Conservation (phyloP, 2,329 filamentous ascomycete genomes). For the Didymella exigua region DNA sequence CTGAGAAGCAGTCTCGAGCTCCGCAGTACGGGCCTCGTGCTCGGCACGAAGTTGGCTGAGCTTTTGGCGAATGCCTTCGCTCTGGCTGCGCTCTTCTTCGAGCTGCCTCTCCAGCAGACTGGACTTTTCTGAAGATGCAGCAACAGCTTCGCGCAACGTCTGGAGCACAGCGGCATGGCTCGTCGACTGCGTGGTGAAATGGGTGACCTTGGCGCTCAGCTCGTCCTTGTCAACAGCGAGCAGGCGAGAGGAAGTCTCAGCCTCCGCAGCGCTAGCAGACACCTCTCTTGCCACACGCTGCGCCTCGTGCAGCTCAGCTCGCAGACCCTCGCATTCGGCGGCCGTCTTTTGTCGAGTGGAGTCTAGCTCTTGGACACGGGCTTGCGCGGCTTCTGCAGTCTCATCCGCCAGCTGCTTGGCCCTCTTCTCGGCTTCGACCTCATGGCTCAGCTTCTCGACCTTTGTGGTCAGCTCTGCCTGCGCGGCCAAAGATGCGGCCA, state of each 20-base stretch:
- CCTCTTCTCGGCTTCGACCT: conserved; percentile 80
- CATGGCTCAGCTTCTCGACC: conserved; percentile 69
- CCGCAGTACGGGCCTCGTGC: conserved; percentile 77
- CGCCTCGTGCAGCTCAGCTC: conserved; percentile 80
- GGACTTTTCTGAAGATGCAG: conserved; percentile 78
- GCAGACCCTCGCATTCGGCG: conserved; percentile 82
- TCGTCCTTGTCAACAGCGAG: conserved; percentile 87
- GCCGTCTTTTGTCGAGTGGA: conserved; percentile 81
- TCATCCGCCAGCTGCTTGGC: conserved; percentile 87
- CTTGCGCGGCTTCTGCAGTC: conserved; percentile 79
- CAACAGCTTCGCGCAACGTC: conserved; percentile 77
- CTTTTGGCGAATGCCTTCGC: conserved; percentile 77
- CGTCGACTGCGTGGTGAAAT: conserved; percentile 68
- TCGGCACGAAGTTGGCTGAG: conserved; percentile 78
- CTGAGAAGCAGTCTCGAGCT: conserved; percentile 75
- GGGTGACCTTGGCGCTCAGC: conserved; percentile 70
- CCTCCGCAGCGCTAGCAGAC: conserved; percentile 76
- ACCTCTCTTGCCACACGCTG: conserved; percentile 83
- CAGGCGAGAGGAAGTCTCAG: conserved; percentile 73
- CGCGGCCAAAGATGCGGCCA: conserved; percentile 78
- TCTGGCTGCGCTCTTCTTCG: conserved; percentile 77
- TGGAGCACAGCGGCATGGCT: conserved; percentile 74
- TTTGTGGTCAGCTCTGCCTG: conserved; percentile 83
- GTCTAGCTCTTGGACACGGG: conserved; percentile 82
- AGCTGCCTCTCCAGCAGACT: conserved; percentile 78